Conservation (phyloP, 2,329 filamentous ascomycete genomes). For the Harringtonia lauricola region DNA sequence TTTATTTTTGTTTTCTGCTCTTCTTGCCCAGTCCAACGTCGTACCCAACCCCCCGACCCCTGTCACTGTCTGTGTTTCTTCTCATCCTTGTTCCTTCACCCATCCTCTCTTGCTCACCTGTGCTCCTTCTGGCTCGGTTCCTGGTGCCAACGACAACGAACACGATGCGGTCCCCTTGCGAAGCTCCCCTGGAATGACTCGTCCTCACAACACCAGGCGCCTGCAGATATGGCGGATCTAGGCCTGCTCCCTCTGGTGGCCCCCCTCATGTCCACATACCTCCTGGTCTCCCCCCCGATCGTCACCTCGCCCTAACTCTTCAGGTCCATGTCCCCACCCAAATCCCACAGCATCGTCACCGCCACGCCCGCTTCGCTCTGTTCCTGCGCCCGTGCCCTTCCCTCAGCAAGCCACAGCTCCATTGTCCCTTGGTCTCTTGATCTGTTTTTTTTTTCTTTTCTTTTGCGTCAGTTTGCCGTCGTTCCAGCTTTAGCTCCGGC, state of each 20-base stretch:
- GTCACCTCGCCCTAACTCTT: background rate
- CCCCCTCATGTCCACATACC: background rate
- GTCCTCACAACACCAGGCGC: no score
- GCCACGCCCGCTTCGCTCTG: background rate
- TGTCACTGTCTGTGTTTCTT: background rate
- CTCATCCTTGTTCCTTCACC: background rate
- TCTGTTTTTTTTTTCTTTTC: background rate
- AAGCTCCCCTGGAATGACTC: no score
- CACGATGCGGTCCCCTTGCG: no score
- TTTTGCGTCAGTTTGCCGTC: no score
- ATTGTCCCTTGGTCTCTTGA: background rate
- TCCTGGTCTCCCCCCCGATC: background rate
- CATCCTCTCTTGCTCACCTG: background rate
- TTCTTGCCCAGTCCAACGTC: no score
- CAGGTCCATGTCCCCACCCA: background rate
- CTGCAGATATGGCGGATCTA: no score
- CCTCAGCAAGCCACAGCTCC: background rate
- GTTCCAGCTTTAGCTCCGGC: no score
- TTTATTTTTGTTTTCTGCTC: background rate
- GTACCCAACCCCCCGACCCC: background rate
- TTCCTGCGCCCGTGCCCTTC: background rate
- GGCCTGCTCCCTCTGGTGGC: no score
- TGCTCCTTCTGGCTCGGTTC: background rate
- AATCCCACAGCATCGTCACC: constrained; percentile 1
- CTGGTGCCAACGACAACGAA: no score